A percentile compares a stretch with the other conserved stretches of the same genome.
Evolutionary conservation across 805 yeast genomes (phyloP).

Genomic region (Sporopachydermia lactativora): DNA sequence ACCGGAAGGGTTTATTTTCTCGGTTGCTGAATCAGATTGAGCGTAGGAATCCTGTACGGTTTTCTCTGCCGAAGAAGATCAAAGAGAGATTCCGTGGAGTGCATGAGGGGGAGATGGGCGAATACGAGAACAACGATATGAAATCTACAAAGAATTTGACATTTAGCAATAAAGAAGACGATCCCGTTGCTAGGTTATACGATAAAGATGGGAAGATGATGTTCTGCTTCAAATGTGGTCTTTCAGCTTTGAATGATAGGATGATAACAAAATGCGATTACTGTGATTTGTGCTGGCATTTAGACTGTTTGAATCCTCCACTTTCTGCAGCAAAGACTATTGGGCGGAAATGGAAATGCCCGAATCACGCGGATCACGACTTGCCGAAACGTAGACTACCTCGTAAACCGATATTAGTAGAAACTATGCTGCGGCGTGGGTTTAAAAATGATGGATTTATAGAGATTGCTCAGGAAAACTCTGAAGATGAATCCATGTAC

Average conservation of each 20-base stretch:
- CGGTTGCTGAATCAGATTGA: constrained; percentile 46
- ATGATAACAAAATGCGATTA: constrained; percentile 66
- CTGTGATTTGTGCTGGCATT: constrained; percentile 74
- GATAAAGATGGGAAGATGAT: constrained; percentile 57
- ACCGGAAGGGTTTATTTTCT: constrained; percentile 29
- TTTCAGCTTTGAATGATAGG: constrained; percentile 45
- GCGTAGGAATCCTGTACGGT: constrained; percentile 49
- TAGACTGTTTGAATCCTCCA: constrained; percentile 76
- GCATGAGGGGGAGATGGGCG: constrained; percentile 50
- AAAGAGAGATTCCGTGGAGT: constrained; percentile 67
- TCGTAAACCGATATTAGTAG: constrained; percentile 36
- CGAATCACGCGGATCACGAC: constrained; percentile 55
- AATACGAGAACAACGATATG: constrained; percentile 51
- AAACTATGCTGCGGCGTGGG: constrained; percentile 41
- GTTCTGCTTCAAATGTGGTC: constrained; percentile 64
- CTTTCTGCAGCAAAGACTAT: constrained; percentile 55
- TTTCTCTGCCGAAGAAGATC: constrained; percentile 50
- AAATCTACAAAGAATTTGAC: constrained; percentile 25
- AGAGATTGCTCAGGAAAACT: constrained; percentile 29
- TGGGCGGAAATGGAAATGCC: constrained; percentile 84
- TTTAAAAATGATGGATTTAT: constrained; percentile 41
- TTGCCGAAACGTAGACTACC: constrained; percentile 26
- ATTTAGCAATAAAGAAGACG: constrained; percentile 7
- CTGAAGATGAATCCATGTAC: constrained; percentile 9
- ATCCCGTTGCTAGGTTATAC: constrained; percentile 31